Percentiles rank a stretch among this genome's conserved stretches.
These are phyloP conservation scores for Podila epicladia DNA, from an alignment of 192 early-diverging fungal species.

Conservation along the genomic window DNA sequence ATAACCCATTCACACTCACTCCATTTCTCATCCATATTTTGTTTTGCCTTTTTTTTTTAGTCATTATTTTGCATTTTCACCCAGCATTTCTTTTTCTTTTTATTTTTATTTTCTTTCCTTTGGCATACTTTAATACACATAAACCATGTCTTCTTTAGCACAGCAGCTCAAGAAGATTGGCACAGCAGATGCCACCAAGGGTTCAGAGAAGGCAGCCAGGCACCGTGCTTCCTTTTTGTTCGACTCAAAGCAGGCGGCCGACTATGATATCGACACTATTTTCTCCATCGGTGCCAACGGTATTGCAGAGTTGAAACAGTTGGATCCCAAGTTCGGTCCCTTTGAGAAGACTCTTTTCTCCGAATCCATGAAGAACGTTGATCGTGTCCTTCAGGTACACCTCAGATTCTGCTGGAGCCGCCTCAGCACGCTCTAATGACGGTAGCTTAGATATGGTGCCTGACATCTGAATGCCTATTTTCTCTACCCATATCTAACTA, in stretches of 20 bases:
- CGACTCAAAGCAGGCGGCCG: conserved; percentile 82
- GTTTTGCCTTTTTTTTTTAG: conserved; percentile 2
- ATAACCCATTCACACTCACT: background rate
- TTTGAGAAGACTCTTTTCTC: conserved; percentile 86
- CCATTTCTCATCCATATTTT: background rate
- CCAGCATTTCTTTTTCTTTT: background rate
- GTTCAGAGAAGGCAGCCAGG: conserved; percentile 64
- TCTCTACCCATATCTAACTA: conserved; percentile 22
- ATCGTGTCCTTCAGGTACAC: conserved; percentile 74
- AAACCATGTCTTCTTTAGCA: conserved; percentile 68
- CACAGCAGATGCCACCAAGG: conserved; percentile 66
- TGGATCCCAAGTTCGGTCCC: conserved; percentile 69
- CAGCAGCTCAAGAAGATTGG: conserved; percentile 73
- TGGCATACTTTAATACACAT: conserved; percentile 8
- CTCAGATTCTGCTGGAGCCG: no score
- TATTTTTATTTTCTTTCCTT: background rate
- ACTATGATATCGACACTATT: conserved; percentile 89
- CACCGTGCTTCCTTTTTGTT: conserved; percentile 85
- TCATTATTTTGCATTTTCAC: background rate
- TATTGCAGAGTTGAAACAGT: conserved; percentile 74
- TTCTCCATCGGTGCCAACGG: conserved; percentile 86
- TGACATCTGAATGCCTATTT: no score
- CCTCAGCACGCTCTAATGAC: background rate
- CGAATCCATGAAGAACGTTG: conserved; percentile 77
- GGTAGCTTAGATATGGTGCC: no score